Conservation (phyloP, 306 rosid genomes). For the Fagus sylvatica region DNA sequence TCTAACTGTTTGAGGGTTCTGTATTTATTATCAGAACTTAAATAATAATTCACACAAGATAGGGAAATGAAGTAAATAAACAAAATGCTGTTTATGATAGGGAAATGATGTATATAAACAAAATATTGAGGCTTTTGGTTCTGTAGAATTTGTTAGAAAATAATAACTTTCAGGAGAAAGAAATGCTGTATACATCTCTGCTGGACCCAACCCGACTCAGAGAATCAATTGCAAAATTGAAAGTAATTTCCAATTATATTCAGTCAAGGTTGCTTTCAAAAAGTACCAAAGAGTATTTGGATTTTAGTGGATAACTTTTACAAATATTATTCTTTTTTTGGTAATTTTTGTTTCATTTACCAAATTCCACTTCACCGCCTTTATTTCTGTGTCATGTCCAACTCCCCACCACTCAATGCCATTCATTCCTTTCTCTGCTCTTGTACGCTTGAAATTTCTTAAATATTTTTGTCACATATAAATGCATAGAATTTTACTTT, state of each 20-base stretch:
- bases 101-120: too few species aligned
- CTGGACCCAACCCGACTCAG: not conserved
- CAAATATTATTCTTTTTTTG: conserved; percentile 22
- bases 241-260: conserved; percentile 14
- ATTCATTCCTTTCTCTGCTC: conserved; percentile 19
- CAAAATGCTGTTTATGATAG: too few species aligned
- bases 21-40: not conserved
- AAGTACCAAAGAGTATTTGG: conserved; percentile 12
- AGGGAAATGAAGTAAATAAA: too few species aligned
- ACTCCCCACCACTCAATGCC: conserved; percentile 33
- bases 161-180: not conserved
- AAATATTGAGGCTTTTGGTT: conserved; percentile 7
- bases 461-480: not conserved
- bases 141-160: conserved; percentile 10
- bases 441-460: conserved; percentile 29
- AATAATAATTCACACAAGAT: not conserved
- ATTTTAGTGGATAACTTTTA: conserved; percentile 33
- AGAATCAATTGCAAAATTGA: not conserved
- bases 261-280: conserved; percentile 29
- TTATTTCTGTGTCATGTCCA: conserved; percentile 36
- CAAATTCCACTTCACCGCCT: conserved; percentile 26
- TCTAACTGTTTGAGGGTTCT: not conserved
- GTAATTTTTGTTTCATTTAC: conserved; percentile 28
- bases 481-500: not conserved
- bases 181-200: not conserved